Base-by-base conservation (phyloP, 2,329 filamentous ascomycete genomes). In the Aureobasidium melanogenum region DNA sequence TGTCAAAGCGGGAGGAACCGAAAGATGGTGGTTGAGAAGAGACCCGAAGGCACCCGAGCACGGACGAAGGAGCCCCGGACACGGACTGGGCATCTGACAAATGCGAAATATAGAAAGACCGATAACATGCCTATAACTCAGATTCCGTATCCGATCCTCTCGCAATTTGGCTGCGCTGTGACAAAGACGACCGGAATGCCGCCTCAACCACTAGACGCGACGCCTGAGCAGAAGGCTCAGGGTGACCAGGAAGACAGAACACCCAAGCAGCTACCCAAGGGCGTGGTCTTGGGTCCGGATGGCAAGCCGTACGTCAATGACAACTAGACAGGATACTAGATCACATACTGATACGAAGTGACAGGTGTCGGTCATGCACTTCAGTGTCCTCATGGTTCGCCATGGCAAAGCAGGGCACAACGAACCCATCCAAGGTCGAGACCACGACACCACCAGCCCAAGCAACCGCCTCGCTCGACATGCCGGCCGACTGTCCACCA, bases 201-300 rank as follows among this genome's bases (percentile, higher is more conserved):
- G 17, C 66, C 69, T 19, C 70, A 73, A 66, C 71, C 73, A 28
- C 62, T 73, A 57, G 69, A 72, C 51, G 68, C 69, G 22, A 67
- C 67, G 59, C 63, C 67, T 2, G 64, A 70, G 64, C 66, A 71
- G 54, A 64, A 68, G 44, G 38, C 64, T 36, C 63, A 66, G 41
- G 54, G 7, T 10, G 36, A 46, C 9, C 64, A 69, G n/a, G 66
- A 69, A 10, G 68, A 68, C 34, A 65, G 62, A 2, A 67, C 64
- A 52, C 75, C 80, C 28, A 82, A 82, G 69, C 83, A 80, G 69
- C 75, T 88, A 32, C 83, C 88, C 17, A 89, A 87, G 69, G 88
- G 88, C 65, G 80, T 93, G 2, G 82, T 93, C 39, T 76, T 93
- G 38, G 89, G 87, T 48, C 87, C 87, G 65, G 88, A 94, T 76